Evolutionary conservation across 208 protist species (phyloP).

Genomic region (Borovskyia barvae): DNA sequence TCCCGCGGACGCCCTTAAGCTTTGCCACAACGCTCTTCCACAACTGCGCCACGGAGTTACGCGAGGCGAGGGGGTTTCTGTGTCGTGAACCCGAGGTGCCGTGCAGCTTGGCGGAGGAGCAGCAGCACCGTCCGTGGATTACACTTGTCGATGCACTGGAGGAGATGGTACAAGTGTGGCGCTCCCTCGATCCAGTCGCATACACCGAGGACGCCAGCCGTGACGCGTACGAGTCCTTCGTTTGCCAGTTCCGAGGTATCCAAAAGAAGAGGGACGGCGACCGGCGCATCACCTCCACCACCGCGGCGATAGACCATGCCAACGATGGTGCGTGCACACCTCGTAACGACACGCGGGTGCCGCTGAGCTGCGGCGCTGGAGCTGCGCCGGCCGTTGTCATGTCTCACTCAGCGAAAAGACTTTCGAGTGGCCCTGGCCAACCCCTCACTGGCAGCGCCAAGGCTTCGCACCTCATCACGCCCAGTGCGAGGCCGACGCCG

Average conservation of each 20-base stretch:
- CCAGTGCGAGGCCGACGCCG: slow-evolving; percentile 76
- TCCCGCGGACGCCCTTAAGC: slow-evolving; percentile 56
- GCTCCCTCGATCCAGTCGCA: slow-evolving; percentile 27
- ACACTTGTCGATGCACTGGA: slow-evolving; percentile 68
- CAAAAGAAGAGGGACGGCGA: neutral
- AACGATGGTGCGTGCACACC: slow-evolving; percentile 16
- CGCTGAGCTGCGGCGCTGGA: too few relatives aligned
- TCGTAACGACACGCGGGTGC: slow-evolving; percentile 19
- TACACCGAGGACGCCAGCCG: slow-evolving; percentile 22
- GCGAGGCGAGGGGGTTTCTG: slow-evolving; percentile 30
- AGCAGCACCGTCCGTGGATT: slow-evolving; percentile 56
- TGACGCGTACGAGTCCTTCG: slow-evolving; percentile 36
- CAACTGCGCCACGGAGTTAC: slow-evolving; percentile 26
- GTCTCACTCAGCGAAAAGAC: slow-evolving; percentile 1
- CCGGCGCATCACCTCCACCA: neutral
- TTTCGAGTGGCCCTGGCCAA: too few relatives aligned
- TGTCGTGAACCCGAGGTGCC: slow-evolving; percentile 33
- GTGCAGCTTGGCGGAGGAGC: slow-evolving; percentile 35
- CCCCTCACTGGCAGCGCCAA: slow-evolving; percentile 15
- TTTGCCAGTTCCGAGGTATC: slow-evolving; percentile 25
- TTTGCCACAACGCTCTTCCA: slow-evolving; percentile 45
- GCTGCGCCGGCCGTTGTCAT: neutral
- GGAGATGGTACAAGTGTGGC: slow-evolving; percentile 62
- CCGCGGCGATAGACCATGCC: neutral
- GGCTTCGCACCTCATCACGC: slow-evolving; percentile 44